Evolutionary conservation across 108 stramenopile genomes (phyloP).

Genomic region (Schizochytrium sp.): DNA sequence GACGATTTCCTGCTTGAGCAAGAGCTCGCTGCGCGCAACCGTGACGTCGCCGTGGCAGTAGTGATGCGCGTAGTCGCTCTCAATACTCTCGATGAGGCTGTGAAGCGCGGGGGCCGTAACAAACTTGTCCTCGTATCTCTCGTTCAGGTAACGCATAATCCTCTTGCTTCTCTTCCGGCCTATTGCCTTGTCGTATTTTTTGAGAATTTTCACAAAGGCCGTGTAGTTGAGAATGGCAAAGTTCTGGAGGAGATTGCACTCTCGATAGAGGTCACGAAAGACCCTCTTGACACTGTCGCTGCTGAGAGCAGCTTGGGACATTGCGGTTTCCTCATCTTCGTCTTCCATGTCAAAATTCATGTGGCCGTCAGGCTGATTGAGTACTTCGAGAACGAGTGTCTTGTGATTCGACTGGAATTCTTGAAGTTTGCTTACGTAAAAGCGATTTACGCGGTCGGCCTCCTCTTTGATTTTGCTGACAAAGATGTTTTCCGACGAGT

Average conservation of each 20-base stretch:
- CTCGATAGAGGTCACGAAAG: constrained; percentile 60
- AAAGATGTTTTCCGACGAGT: background rate
- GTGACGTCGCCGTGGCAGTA: constrained; percentile 25
- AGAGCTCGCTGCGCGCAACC: constrained; percentile 33
- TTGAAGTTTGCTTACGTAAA: background rate
- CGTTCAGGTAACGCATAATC: constrained; percentile 60
- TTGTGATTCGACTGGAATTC: background rate
- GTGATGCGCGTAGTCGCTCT: background rate
- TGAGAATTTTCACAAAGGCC: constrained; percentile 84
- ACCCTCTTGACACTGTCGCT: background rate
- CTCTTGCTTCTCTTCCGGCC: constrained; percentile 62
- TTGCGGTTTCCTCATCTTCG: background rate
- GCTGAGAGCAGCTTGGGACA: background rate
- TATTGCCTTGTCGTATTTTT: constrained; percentile 94
- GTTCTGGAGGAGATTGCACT: constrained; percentile 82
- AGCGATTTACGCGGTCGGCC: background rate
- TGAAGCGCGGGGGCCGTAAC: background rate
- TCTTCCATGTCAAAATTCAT: background rate
- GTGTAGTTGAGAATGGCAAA: constrained; percentile 96
- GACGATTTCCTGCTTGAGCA: constrained; percentile 33
- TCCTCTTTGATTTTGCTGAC: background rate
- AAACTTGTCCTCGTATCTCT: background rate
- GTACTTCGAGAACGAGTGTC: background rate
- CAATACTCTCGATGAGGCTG: background rate
- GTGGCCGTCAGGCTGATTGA: background rate